Percentiles rank a stretch among this genome's conserved stretches.
These are phyloP conservation scores for Monosporascus sp. DNA, from an alignment of 2,329 filamentous ascomycete species.

Conservation along the genomic window DNA sequence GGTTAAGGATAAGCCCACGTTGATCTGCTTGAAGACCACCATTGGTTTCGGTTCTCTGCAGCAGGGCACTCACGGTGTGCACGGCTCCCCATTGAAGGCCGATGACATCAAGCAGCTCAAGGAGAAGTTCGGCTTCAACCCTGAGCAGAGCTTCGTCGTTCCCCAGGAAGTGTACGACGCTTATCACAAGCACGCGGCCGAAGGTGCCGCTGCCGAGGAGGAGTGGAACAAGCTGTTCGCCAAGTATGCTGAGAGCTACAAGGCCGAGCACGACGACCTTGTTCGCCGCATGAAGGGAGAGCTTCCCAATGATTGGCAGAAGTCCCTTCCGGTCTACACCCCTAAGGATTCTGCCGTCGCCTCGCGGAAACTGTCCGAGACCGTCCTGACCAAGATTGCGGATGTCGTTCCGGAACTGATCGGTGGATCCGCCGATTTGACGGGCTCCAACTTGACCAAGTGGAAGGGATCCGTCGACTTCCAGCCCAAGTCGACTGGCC, in stretches of 20 bases:
- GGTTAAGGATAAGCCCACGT: slow-evolving; percentile 91
- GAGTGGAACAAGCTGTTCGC: slow-evolving; percentile 93
- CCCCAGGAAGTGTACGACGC: slow-evolving; percentile 91
- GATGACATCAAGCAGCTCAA: slow-evolving; percentile 94
- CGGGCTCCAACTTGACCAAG: slow-evolving; percentile 95
- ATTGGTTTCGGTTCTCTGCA: slow-evolving; percentile 94
- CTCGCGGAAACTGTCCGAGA: slow-evolving; percentile 94
- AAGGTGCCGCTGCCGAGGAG: slow-evolving; percentile 83
- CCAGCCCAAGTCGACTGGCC: slow-evolving; percentile 79
- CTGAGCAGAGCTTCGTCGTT: slow-evolving; percentile 86
- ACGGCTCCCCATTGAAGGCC: slow-evolving; percentile 91
- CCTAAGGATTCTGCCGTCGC: slow-evolving; percentile 78
- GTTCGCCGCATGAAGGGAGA: slow-evolving; percentile 72
- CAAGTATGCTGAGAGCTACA: slow-evolving; percentile 77
- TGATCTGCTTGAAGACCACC: slow-evolving; percentile 96
- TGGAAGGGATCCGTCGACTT: slow-evolving; percentile 98
- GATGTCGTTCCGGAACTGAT: slow-evolving; percentile 79
- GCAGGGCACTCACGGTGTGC: slow-evolving; percentile 90
- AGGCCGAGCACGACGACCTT: slow-evolving; percentile 75
- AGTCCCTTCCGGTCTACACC: slow-evolving; percentile 85
- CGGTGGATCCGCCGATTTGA: slow-evolving; percentile 95
- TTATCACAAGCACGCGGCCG: slow-evolving; percentile 77
- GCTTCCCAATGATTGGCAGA: slow-evolving; percentile 95
- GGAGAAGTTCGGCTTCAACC: slow-evolving; percentile 92
- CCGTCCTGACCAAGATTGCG: slow-evolving; percentile 84